Evolutionary conservation across 2,329 filamentous ascomycete species (phyloP).

Genomic region (Fusarium sp.): DNA sequence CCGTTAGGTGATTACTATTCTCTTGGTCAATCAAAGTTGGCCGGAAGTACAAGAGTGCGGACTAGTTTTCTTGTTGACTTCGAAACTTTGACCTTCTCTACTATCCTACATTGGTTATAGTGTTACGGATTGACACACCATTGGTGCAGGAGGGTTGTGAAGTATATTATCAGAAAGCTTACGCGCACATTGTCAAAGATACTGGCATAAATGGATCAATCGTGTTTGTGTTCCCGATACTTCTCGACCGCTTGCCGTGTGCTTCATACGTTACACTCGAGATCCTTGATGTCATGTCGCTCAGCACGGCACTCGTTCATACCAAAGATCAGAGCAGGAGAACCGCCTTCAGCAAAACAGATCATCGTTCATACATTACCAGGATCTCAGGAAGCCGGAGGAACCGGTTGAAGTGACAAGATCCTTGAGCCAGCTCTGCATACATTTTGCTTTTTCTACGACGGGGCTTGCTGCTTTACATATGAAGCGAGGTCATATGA

Average conservation of each 20-base stretch:
- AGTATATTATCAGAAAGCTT: background rate
- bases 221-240: background rate
- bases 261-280: background rate
- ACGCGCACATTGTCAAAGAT: background rate
- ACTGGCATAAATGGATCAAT: background rate
- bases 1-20: background rate
- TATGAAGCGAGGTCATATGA: slow-evolving; percentile 8
- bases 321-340: no score
- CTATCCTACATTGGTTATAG: background rate
- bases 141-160: background rate
- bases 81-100: no score
- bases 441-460: slow-evolving; percentile 32
- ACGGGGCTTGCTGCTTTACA: slow-evolving; percentile 24
- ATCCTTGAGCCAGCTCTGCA: background rate
- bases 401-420: background rate
- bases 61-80: background rate
- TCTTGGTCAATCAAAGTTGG: background rate
- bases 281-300: background rate
- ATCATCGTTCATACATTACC: no score
- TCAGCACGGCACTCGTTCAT: background rate
- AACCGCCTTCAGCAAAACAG: no score
- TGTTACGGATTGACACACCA: background rate
- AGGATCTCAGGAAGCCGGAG: background rate
- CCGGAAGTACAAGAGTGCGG: background rate
- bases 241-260: background rate